phyloP scores from a whole-genome alignment of 2,329 filamentous ascomycete species.

The Ilyonectria sp. region DNA sequence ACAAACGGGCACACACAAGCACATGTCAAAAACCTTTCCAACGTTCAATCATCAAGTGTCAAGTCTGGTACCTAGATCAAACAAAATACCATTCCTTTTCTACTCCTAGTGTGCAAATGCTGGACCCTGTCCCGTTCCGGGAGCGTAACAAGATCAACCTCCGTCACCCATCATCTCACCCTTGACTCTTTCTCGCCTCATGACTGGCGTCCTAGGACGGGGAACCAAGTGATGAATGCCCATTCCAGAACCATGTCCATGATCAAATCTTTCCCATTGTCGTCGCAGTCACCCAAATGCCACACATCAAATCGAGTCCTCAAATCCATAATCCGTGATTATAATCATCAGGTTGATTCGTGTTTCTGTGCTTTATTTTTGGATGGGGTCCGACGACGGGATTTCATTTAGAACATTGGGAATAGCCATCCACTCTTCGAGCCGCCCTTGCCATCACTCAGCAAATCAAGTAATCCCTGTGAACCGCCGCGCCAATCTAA shows the following conservation, averaged over 20 bases:
- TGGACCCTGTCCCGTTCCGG: constrained; percentile 50
- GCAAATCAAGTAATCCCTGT: constrained; percentile 67
- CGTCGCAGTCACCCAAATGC: constrained; percentile 22
- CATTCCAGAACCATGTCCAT: constrained; percentile 20
- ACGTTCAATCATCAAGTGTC: constrained; percentile 34
- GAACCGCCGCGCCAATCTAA: constrained; percentile 70
- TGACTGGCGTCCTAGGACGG: constrained; percentile 47
- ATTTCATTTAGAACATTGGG: constrained; percentile 55
- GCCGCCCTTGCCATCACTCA: constrained; percentile 62
- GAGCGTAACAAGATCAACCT: constrained; percentile 51
- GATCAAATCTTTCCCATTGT: constrained; percentile 8
- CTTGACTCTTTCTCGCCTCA: constrained; percentile 41
- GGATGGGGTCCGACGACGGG: constrained; percentile 51
- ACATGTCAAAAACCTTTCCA: constrained; percentile 8
- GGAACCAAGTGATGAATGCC: constrained; percentile 22
- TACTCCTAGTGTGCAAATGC: constrained; percentile 56
- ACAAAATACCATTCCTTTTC: constrained; percentile 55
- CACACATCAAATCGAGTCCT: constrained; percentile 41
- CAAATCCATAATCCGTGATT: constrained; percentile 41
- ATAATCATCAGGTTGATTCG: constrained; percentile 47
- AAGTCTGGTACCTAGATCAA: constrained; percentile 45
- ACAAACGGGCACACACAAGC: background rate
- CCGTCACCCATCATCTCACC: constrained; percentile 44
- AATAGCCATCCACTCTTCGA: constrained; percentile 53
- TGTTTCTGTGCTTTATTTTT: constrained; percentile 56